Percentiles rank a stretch among this genome's conserved stretches.
phyloP scores from a whole-genome alignment of 2,329 filamentous ascomycete genomes.

The Helotiales sp. region DNA sequence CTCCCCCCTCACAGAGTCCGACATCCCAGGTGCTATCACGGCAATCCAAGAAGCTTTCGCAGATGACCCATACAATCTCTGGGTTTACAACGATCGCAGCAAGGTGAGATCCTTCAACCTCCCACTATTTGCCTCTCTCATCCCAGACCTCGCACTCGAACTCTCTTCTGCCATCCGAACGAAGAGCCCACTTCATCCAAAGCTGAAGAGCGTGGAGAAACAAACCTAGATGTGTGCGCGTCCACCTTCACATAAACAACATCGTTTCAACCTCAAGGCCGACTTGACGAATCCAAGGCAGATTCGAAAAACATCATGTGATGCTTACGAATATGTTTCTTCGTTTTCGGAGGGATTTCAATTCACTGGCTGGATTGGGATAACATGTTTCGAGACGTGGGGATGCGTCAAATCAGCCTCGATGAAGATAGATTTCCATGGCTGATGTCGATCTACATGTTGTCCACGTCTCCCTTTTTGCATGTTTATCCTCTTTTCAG shows the following conservation, averaged over 20 bases:
- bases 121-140: neutral
- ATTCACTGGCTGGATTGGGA: neutral
- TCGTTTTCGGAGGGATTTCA: neutral
- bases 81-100: conserved; percentile 59
- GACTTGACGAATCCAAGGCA: conserved; percentile 3
- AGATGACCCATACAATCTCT: conserved; percentile 65
- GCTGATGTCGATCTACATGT: neutral
- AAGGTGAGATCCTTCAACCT: conserved; percentile 44
- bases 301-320: neutral
- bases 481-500: neutral
- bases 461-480: neutral
- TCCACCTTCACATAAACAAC: conserved; percentile 4
- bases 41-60: conserved; percentile 67
- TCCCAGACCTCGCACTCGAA: neutral
- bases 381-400: neutral
- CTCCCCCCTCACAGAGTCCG: conserved; percentile 52
- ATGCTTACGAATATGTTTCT: neutral
- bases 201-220: neutral
- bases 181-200: neutral
- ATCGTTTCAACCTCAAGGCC: conserved; percentile 8
- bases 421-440: neutral
- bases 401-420: neutral
- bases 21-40: conserved; percentile 63
- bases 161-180: neutral
- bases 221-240: conserved; percentile 6